phyloP scores from a whole-genome alignment of 768 basidiomycete species.

The Leucocoprinus sp. region DNA sequence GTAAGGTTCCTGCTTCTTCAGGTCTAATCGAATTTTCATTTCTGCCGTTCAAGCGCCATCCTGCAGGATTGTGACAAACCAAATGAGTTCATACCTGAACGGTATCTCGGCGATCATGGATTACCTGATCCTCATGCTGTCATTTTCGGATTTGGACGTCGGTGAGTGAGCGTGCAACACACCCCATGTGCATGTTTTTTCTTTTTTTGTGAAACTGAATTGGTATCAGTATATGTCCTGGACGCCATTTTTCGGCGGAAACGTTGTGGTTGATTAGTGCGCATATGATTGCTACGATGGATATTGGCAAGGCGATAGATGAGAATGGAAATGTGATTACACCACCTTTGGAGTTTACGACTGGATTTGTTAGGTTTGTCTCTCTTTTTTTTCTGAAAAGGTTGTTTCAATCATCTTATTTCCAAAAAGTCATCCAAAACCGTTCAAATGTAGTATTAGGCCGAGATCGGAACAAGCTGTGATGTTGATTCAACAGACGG shows the following conservation, averaged over 20 bases:
- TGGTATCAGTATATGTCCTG: conserved; percentile 40
- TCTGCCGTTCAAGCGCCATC: conserved; percentile 26
- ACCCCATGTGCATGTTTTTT: neutral
- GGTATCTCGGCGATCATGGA: conserved; percentile 32
- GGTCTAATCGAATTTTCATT: neutral
- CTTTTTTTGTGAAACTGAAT: neutral
- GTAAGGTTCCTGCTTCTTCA: conserved; percentile 21
- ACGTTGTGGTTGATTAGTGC: conserved; percentile 39
- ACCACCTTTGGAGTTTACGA: conserved; percentile 28
- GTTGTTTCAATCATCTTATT: too few relatives aligned
- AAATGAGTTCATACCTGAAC: conserved; percentile 39
- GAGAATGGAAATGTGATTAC: conserved; percentile 33
- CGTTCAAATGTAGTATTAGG: conserved; percentile 37
- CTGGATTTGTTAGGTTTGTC: conserved; percentile 39
- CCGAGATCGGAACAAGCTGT: conserved; percentile 30
- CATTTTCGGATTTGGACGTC: conserved; percentile 51
- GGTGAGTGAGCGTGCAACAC: conserved; percentile 23
- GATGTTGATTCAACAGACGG: conserved; percentile 23
- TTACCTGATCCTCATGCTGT: conserved; percentile 38
- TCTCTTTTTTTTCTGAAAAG: conserved; percentile 2
- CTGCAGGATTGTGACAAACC: conserved; percentile 38
- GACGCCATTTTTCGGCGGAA: conserved; percentile 42
- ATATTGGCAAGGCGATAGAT: conserved; percentile 34
- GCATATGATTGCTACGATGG: conserved; percentile 35
- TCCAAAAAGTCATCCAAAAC: conserved; percentile 38